Base-by-base conservation (phyloP, 306 rosid genomes). In the Vicia villosa region DNA sequence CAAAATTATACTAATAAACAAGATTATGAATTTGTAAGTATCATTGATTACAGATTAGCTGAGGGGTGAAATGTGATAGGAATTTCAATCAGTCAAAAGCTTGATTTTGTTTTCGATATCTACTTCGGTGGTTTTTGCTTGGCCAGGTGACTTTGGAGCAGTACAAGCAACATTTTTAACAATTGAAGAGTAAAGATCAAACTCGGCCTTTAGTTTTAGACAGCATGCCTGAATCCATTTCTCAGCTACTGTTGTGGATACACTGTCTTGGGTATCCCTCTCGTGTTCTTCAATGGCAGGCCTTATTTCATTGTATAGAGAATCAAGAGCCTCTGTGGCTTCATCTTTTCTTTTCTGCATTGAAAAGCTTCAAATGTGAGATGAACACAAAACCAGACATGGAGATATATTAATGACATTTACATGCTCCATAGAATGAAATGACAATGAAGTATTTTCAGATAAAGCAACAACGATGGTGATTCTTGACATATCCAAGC, bases 201-300 rank as follows among this genome's bases (percentile, higher is more conserved):
- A 94, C 63, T 94, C 98, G 0, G 94, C 91, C 83, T 87, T 94
- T 71, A 90, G 66, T 81, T 93, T 90, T 69, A 63, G 73, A 81
- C 97, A 88, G 83, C 90, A 83, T 58, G 89, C 97, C 66, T 81
- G 89, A 45, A 93, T 93, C 98, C 98, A 93, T 86, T 88, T 93
- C 84, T 90, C 97, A 30, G 98, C 98, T 5, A 93, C 96, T 16
- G 83, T 79, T 1, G 97, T 93, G 6, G 97, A 86, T 20, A 93
- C 98, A 61, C 76, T 88, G 76, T 94, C 97, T 85, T 94, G 98
- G 81, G 75, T 85, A 75, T 90, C 97, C 80, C 97, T 86, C 78
- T 90, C 97, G 26, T 94, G 89, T 73, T 94, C 98, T 84, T 94
- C 98, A 68, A 90, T 94, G 69, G 98, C 94, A 16, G 98, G 97